These are phyloP conservation scores for Tremella fuciformis DNA, from an alignment of 768 basidiomycete genomes.

Conservation along the genomic window DNA sequence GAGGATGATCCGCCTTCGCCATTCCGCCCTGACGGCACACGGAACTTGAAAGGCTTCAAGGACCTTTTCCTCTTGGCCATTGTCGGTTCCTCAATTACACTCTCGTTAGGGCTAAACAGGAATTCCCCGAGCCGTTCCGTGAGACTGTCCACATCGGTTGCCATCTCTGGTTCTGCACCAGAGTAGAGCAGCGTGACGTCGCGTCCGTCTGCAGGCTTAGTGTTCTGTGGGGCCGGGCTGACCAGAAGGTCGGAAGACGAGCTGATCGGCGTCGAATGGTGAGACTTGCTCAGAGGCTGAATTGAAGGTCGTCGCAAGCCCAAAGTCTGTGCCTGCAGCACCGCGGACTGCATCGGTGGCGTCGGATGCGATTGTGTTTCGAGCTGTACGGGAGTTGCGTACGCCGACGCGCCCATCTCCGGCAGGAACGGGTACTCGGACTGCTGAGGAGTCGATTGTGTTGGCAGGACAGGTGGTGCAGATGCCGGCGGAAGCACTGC, in stretches of 20 bases:
- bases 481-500: neutral
- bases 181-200: conserved; percentile 2
- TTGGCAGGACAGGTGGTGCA: neutral
- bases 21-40: conserved; percentile 3
- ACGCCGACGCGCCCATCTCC: neutral
- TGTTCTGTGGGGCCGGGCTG: neutral
- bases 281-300: no score
- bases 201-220: conserved; percentile 3
- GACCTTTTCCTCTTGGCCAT: conserved; percentile 12
- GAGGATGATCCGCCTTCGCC: conserved; percentile 9
- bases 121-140: conserved; percentile 42
- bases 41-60: conserved; percentile 10
- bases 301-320: no score
- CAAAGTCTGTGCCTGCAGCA: no score
- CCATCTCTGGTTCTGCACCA: conserved; percentile 2
- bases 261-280: no score
- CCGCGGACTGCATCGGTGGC: no score
- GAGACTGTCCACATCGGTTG: conserved; percentile 26
- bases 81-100: neutral
- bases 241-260: no score
- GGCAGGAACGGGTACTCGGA: neutral
- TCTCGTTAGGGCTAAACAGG: conserved; percentile 25
- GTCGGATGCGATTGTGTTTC: neutral
- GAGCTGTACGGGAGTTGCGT: neutral
- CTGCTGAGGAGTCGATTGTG: conserved; percentile 1